A percentile compares a stretch with the other conserved stretches of the same genome.
Evolutionary conservation across 2,329 filamentous ascomycete species (phyloP).

Genomic region (Aspergillus sp.): DNA sequence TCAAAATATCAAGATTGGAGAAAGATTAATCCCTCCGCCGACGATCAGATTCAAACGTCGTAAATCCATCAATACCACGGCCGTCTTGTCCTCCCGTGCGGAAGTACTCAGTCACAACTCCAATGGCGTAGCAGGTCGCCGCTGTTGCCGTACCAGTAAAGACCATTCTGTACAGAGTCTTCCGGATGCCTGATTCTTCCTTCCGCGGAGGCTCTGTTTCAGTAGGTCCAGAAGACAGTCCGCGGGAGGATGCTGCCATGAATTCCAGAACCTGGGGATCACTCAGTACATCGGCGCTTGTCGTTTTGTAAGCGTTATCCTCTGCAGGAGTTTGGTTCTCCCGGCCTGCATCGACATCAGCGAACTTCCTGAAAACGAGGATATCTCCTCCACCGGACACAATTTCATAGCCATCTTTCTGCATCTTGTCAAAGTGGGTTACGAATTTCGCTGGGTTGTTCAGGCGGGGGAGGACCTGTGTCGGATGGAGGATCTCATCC

Average conservation of each 20-base stretch:
- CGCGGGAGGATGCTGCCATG: neutral
- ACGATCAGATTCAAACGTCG: constrained; percentile 30
- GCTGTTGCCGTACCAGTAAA: constrained; percentile 28
- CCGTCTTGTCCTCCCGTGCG: constrained; percentile 34
- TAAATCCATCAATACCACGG: constrained; percentile 31
- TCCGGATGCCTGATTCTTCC: constrained; percentile 10
- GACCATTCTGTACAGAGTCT: constrained; percentile 25
- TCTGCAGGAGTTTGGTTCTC: neutral
- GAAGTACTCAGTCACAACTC: constrained; percentile 35
- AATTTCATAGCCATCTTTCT: constrained; percentile 35
- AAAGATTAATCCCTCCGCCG: constrained; percentile 12
- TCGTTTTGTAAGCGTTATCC: no score
- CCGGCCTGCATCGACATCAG: neutral
- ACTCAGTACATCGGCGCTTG: neutral
- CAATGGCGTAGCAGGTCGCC: constrained; percentile 34
- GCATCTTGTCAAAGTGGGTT: constrained; percentile 31
- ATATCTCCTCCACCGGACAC: constrained; percentile 35
- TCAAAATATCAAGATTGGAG: no score
- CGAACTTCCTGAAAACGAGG: constrained; percentile 29
- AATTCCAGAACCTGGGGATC: neutral
- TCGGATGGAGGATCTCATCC: constrained; percentile 17
- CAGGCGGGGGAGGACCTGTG: constrained; percentile 30
- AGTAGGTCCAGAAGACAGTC: neutral
- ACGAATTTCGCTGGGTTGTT: constrained; percentile 36
- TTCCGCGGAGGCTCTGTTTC: constrained; percentile 3